Evolutionary conservation across 2,329 filamentous ascomycete genomes (phyloP).

Genomic region (Pseudogymnoascus sp.): DNA sequence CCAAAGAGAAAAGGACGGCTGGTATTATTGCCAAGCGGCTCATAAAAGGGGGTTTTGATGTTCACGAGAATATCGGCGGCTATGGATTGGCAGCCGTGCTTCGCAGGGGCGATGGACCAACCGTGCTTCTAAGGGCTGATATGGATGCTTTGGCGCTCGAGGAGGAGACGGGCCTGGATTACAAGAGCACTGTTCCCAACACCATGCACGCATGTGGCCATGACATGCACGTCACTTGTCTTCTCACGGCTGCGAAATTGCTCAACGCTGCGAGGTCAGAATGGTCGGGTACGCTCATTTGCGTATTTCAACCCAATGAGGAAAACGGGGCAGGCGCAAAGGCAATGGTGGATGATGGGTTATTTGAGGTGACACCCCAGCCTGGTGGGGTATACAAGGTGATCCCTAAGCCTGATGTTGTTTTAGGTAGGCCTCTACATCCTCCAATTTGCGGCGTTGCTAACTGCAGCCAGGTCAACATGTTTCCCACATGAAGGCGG

Average conservation of each 20-base stretch:
- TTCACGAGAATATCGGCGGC: conserved; percentile 1
- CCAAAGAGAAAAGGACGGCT: neutral
- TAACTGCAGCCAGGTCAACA: conserved; percentile 34
- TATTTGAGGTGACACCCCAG: conserved; percentile 42
- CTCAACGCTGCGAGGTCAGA: conserved; percentile 31
- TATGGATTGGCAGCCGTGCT: neutral
- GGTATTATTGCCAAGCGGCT: neutral
- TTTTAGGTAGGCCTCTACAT: conserved; percentile 24
- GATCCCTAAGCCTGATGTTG: conserved; percentile 43
- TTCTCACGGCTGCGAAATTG: conserved; percentile 39
- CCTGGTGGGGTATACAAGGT: conserved; percentile 44
- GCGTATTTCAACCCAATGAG: conserved; percentile 52
- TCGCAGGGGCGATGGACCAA: neutral
- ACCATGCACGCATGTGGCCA: conserved; percentile 37
- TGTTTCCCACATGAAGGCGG: conserved; percentile 24
- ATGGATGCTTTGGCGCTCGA: neutral
- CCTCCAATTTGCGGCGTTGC: neutral
- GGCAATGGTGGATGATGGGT: conserved; percentile 49
- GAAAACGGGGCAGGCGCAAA: conserved; percentile 47
- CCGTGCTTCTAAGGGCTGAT: neutral
- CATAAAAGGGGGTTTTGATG: neutral
- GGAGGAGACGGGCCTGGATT: neutral
- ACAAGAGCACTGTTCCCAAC: neutral
- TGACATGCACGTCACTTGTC: conserved; percentile 44
- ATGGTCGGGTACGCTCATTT: conserved; percentile 48